These are phyloP conservation scores for Trametes meyenii DNA, from an alignment of 768 basidiomycete genomes.

Conservation along the genomic window DNA sequence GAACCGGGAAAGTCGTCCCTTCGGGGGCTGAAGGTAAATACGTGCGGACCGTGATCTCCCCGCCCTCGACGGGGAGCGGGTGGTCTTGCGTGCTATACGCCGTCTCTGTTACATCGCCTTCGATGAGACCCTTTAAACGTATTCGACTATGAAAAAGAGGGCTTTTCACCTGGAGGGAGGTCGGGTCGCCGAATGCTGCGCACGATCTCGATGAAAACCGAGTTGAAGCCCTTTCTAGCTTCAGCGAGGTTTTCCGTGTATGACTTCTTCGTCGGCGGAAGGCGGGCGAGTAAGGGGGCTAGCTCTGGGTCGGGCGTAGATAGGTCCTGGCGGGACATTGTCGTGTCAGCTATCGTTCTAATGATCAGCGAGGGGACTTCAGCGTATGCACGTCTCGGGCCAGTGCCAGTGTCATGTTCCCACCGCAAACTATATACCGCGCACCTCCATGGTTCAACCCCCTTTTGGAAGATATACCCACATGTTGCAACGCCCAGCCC, in stretches of 20 bases:
- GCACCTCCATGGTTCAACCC: no score
- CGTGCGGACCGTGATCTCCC: not conserved
- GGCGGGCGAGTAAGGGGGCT: not conserved
- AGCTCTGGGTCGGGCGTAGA: slow-evolving; percentile 3
- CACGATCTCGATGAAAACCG: not conserved
- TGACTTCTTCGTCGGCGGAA: not conserved
- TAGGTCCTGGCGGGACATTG: not conserved
- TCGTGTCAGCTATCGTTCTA: not conserved
- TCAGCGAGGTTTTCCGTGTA: not conserved
- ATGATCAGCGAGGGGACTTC: not conserved
- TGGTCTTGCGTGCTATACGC: not conserved
- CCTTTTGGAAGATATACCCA: no score
- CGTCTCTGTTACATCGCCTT: not conserved
- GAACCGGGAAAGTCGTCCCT: not conserved
- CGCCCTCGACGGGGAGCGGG: not conserved
- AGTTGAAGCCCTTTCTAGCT: not conserved
- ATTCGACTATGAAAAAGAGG: not conserved
- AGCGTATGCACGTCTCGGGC: not conserved
- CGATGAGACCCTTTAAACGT: not conserved
- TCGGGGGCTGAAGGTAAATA: not conserved
- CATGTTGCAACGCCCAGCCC: no score
- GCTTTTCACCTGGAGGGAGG: not conserved
- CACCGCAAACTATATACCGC: not conserved
- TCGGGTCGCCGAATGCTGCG: not conserved
- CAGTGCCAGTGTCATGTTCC: not conserved